phyloP scores from a whole-genome alignment of 495 filamentous ascomycete genomes.

The Talaromyces ruber region DNA sequence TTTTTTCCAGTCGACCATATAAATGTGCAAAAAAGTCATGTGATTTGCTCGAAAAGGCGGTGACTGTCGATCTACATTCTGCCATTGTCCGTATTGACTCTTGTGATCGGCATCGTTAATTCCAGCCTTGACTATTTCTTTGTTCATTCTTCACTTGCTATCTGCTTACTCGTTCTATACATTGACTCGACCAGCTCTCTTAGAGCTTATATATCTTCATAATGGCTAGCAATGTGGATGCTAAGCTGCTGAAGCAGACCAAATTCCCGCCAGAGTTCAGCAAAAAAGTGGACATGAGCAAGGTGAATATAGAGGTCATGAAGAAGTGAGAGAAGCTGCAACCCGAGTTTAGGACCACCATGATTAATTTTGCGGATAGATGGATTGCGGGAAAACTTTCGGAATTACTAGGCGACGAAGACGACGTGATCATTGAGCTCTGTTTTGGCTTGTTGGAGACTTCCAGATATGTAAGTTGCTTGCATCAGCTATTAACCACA shows the following conservation, averaged over 20 bases:
- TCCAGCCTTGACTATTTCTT: neutral
- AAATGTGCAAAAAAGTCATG: neutral
- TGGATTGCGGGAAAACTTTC: conserved; percentile 89
- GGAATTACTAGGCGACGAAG: conserved; percentile 79
- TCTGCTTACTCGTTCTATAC: neutral
- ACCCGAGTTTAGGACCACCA: neutral
- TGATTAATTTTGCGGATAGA: conserved; percentile 32
- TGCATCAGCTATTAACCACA: neutral
- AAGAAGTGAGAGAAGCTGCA: conserved; percentile 62
- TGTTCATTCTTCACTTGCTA: neutral
- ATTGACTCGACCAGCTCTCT: neutral
- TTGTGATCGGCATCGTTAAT: neutral
- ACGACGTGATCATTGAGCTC: conserved; percentile 90
- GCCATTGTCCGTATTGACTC: neutral
- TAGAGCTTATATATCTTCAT: conserved; percentile 4
- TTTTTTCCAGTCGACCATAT: neutral
- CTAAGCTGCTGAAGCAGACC: conserved; percentile 78
- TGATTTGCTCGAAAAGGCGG: neutral
- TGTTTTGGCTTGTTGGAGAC: conserved; percentile 85
- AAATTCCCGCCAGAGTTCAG: conserved; percentile 94
- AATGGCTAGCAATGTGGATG: conserved; percentile 73
- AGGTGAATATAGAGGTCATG: conserved; percentile 95
- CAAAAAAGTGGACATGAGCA: conserved; percentile 92
- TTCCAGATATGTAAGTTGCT: conserved; percentile 59
- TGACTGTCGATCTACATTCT: neutral